A percentile compares a stretch with the other conserved stretches of the same genome.
phyloP scores from a whole-genome alignment of 371 early-diverging fungal genomes.

The Sporodiniella umbellata region DNA sequence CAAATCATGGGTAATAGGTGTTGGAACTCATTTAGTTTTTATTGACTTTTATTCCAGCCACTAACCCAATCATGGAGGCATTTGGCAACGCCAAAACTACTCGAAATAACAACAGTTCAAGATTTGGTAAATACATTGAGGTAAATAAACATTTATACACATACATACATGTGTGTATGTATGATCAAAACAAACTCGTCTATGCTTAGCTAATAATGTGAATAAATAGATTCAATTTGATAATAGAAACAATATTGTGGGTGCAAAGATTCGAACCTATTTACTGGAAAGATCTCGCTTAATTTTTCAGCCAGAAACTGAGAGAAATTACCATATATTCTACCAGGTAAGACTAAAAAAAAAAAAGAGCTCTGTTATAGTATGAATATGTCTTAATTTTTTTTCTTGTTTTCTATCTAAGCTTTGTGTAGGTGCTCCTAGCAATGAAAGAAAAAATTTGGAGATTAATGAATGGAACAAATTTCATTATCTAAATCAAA shows the following conservation, averaged over 20 bases:
- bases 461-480: constrained; percentile 72
- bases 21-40: neutral
- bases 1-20: constrained; percentile 64
- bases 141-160: constrained; percentile 17
- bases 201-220: too few species aligned
- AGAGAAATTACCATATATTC: constrained; percentile 99
- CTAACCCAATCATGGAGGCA: constrained; percentile 98
- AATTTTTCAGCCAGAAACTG: constrained; percentile 87
- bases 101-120: constrained; percentile 96
- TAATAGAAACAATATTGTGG: constrained; percentile 78
- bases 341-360: constrained; percentile 65
- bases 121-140: constrained; percentile 99
- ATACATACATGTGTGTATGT: too few species aligned
- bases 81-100: constrained; percentile 99
- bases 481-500: constrained; percentile 87
- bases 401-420: constrained; percentile 15
- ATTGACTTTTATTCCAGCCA: constrained; percentile 46
- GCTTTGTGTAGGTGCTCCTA: constrained; percentile 86
- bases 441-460: constrained; percentile 76
- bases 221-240: constrained; percentile 74
- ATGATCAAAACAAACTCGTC: neutral
- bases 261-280: constrained; percentile 96
- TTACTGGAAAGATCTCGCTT: constrained; percentile 98
- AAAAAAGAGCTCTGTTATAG: neutral
- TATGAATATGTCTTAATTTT: neutral